Conservation (phyloP, 2,329 filamentous ascomycete species). For the Tolypocladium sp. region DNA sequence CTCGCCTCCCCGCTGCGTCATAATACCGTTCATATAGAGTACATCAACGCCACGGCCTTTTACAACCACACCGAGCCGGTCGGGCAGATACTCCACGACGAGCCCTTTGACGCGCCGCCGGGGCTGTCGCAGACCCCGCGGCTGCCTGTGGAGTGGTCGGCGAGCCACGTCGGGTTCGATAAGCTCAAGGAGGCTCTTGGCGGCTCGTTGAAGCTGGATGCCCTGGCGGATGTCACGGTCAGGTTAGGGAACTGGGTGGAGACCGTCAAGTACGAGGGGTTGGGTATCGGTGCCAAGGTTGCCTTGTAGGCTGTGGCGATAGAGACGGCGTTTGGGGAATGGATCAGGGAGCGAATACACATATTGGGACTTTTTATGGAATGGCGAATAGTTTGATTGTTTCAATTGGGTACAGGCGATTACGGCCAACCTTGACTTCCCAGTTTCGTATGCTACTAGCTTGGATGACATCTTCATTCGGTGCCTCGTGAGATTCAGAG, state of each 20-base stretch:
- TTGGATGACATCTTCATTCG: background rate
- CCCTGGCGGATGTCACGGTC: conserved; percentile 65
- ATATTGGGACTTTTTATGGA: no score
- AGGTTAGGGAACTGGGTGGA: conserved; percentile 68
- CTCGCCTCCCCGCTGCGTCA: conserved; percentile 68
- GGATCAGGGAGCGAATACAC: background rate
- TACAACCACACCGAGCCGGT: conserved; percentile 74
- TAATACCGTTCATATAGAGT: conserved; percentile 68
- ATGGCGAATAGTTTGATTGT: background rate
- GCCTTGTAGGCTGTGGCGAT: conserved; percentile 11
- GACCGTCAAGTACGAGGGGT: conserved; percentile 59
- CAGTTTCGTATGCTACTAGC: no score
- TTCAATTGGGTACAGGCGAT: background rate
- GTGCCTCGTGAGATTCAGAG: background rate
- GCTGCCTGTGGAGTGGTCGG: conserved; percentile 72
- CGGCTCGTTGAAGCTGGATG: conserved; percentile 69
- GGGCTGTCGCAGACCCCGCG: conserved; percentile 64
- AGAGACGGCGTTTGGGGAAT: background rate
- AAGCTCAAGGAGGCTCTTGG: conserved; percentile 73
- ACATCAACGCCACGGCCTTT: conserved; percentile 74
- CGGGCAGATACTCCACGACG: conserved; percentile 66
- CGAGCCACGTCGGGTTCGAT: conserved; percentile 73
- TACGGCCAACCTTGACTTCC: background rate
- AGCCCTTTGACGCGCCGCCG: conserved; percentile 68
- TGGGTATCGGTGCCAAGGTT: conserved; percentile 58